Evolutionary conservation across 1,284 basidiomycete genomes (phyloP), one percentile per base, ranked within the genome.

Genomic region (Apiotrichum gamsii): DNA sequence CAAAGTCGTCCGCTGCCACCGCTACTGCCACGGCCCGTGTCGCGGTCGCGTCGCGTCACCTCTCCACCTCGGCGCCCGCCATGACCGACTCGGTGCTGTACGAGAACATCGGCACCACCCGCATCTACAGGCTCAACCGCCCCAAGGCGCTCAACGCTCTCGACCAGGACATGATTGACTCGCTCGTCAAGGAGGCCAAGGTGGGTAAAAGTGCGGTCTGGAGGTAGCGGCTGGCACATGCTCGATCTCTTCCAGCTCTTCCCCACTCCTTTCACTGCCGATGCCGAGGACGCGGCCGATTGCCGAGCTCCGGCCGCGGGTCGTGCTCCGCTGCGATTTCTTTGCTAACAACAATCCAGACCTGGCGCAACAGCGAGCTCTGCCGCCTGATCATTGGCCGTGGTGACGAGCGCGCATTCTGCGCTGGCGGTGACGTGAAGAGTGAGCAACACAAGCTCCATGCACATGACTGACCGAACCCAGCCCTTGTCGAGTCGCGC

Each of bases 371-470:
- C 31, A 84, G 86, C 24, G 80, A 85, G 39, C 76, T 87, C 8
- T 83, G 82, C 60, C 80, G 81, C 54, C 77, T 88, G 23, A 80
- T 96, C 52, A 80, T 93, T 43, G 87, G 86, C 20, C 80, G 79
- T 34, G 87, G 90, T 18, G 75, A 77, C 23, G 88, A 87, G 11
- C 77, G 83, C 50, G 89, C 86, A 11, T 96, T 97, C 65, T 98
- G 93, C 67, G 86, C 90, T 5, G 95, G 94, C 19, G 94, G 94
- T 45, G 95, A 99, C 70, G 87, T 99, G 47, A 65, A 63, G 47
- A 61, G 64, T 65, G 34, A 44, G 63, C 50, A n/a, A n/a, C n/a
- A n/a, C n/a, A n/a, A n/a, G n/a, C n/a, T n/a, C n/a, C n/a, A 11
- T 11, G n/a, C n/a, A 23, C 5, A n/a, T 30, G 20, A 34, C 24